A percentile compares a stretch with the other conserved stretches of the same genome.
Evolutionary conservation across 768 basidiomycete species (phyloP).

Genomic region (Pisolithus marmoratus): DNA sequence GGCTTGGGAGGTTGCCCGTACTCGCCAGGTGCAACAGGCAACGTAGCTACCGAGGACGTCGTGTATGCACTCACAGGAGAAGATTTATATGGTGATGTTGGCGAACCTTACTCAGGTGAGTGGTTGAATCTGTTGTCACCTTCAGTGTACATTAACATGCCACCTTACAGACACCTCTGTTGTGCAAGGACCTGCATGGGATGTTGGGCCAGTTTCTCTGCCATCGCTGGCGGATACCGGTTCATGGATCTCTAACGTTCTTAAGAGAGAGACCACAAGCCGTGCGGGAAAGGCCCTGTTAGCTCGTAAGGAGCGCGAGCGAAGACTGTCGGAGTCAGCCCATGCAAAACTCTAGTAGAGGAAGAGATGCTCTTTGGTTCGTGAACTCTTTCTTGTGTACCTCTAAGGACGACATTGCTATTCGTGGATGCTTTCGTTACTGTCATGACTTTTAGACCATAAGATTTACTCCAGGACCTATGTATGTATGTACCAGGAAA

Average conservation of each 20-base stretch:
- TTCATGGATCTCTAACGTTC: conserved; percentile 69
- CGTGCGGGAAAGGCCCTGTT: conserved; percentile 70
- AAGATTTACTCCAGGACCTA: background rate
- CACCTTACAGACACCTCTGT: background rate
- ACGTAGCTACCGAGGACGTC: conserved; percentile 90
- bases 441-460: background rate
- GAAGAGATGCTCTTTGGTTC: background rate
- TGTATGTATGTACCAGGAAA: too few relatives aligned
- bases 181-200: conserved; percentile 15
- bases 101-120: conserved; percentile 24
- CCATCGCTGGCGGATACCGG: conserved; percentile 71
- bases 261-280: conserved; percentile 68
- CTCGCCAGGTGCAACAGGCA: conserved; percentile 93
- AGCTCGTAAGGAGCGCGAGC: conserved; percentile 41
- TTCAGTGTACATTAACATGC: background rate
- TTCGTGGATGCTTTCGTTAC: background rate
- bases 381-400: too few relatives aligned
- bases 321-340: conserved; percentile 13
- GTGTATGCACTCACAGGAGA: conserved; percentile 72
- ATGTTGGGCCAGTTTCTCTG: conserved; percentile 46
- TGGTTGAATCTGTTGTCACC: background rate
- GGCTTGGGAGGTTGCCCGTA: conserved; percentile 96
- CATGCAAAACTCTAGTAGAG: conserved; percentile 7
- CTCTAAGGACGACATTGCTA: too few relatives aligned
- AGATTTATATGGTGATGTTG: conserved; percentile 49